Conservation (phyloP, 1,284 basidiomycete species). For the Austroboletus niveus region DNA sequence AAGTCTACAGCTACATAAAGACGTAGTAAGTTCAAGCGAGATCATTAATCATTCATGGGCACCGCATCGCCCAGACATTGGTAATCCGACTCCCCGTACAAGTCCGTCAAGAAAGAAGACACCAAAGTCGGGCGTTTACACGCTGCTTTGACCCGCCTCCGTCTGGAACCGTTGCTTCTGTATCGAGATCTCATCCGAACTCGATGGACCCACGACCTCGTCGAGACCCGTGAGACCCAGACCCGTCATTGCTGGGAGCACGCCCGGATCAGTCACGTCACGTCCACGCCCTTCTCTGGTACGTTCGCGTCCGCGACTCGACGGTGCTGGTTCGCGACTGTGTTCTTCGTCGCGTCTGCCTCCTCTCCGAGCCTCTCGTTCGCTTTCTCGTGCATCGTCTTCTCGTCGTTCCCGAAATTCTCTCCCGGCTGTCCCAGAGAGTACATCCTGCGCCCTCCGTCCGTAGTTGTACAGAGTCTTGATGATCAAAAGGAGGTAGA, state of each 20-base stretch:
- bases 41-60: too few species aligned
- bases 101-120: not conserved
- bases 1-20: too few species aligned
- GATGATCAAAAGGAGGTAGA: constrained; percentile 63
- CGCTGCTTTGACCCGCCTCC: not conserved
- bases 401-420: not conserved
- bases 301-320: constrained; percentile 13
- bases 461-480: constrained; percentile 63
- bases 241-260: constrained; percentile 28
- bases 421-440: not conserved
- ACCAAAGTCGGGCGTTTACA: not conserved
- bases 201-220: constrained; percentile 9
- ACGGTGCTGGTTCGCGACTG: not conserved
- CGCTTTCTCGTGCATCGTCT: constrained; percentile 1
- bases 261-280: constrained; percentile 11
- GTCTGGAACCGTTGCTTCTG: constrained; percentile 5
- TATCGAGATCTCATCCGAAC: constrained; percentile 6
- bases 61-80: not conserved
- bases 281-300: constrained; percentile 3
- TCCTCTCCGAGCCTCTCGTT: constrained; percentile 4
- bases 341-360: not conserved
- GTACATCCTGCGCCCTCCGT: constrained; percentile 1
- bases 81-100: not conserved
- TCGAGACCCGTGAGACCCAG: constrained; percentile 32
- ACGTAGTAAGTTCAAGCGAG: too few species aligned